Base-by-base conservation (phyloP, 495 filamentous ascomycete genomes). In the Penicillium riverlandense region DNA sequence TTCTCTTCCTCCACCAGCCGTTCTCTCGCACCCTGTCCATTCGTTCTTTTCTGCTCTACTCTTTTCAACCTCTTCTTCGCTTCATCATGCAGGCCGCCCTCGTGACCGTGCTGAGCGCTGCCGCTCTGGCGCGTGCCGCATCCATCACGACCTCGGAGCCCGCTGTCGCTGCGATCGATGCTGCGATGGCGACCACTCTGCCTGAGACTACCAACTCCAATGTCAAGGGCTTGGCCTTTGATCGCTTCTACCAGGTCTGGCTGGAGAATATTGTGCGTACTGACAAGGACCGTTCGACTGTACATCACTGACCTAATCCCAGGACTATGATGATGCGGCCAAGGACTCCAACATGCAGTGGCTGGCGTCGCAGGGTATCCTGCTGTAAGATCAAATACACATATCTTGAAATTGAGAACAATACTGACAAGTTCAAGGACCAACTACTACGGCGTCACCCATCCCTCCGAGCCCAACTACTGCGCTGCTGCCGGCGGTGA, bases 391-490 rank as follows among this genome's bases (percentile, higher is more conserved):
- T 13, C 1, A 13, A 16, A 16, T 1, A 16, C 15, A 16, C 11
- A 11, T 35, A 12, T 28, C 27, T 10, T 11, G 16, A 8, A 22
- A 9, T 33, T 28, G 7, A 27, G 14, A 6, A 3, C 14, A 30
- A 13, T 28, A 12, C 46, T 49, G 8, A 49, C 4, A 8, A 16
- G 11, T 5, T 15, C 8, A 11, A 60, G 57, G 31, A 75, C 69
- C 47, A 84, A 85, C 65, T 82, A 73, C 69, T 79, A 69, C 42
- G 77, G 70, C 14, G 48, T 79, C 30, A 82, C 81, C 8, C 82
- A 85, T 49, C 83, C 83, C 8, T 85, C 80, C 0, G 70, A 86
- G 65, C 81, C 82, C 27, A 89, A 89, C 67, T 87, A 88, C 62
- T 67, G 75, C 37, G 76, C 80, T 11, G 59, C 73, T 9, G 77